These are phyloP conservation scores for Nakataea oryzae DNA, from an alignment of 2,329 filamentous ascomycete genomes.

Conservation along the genomic window DNA sequence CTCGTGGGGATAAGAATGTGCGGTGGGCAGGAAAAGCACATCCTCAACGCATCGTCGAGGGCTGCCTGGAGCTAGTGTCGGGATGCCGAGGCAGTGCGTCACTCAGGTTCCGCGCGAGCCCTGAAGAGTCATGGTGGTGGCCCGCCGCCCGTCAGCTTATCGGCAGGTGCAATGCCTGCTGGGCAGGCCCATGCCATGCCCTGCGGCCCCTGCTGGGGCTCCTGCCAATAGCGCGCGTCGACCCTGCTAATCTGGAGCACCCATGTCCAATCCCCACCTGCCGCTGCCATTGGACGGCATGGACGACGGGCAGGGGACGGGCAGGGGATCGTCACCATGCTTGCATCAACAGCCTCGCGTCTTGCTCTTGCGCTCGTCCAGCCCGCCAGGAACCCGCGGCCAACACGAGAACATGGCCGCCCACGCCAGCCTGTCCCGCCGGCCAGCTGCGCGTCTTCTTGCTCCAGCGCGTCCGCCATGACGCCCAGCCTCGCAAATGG, in stretches of 20 bases:
- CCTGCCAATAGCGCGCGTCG: constrained; percentile 43
- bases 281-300: not conserved
- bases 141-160: not conserved
- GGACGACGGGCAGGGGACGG: not conserved
- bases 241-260: not conserved
- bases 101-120: not conserved
- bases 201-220: constrained; percentile 81
- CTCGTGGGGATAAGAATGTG: not conserved
- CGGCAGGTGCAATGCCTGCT: not conserved
- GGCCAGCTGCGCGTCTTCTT: not conserved
- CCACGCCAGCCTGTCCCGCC: too few relatives aligned
- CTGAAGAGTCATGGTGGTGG: not conserved
- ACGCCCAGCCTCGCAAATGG: not conserved
- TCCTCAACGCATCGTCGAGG: not conserved
- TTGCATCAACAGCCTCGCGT: not conserved
- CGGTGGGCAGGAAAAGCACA: not conserved
- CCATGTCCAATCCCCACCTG: not conserved
- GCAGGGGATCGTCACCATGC: too few relatives aligned
- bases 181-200: not conserved
- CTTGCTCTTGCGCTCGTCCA: not conserved
- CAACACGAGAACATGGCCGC: not conserved
- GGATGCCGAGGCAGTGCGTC: not conserved
- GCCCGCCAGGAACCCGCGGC: not conserved
- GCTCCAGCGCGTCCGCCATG: not conserved
- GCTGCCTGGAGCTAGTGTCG: too few relatives aligned